phyloP scores from a whole-genome alignment of 176 grass and related monocot species.

The Oryza rufipogon region DNA sequence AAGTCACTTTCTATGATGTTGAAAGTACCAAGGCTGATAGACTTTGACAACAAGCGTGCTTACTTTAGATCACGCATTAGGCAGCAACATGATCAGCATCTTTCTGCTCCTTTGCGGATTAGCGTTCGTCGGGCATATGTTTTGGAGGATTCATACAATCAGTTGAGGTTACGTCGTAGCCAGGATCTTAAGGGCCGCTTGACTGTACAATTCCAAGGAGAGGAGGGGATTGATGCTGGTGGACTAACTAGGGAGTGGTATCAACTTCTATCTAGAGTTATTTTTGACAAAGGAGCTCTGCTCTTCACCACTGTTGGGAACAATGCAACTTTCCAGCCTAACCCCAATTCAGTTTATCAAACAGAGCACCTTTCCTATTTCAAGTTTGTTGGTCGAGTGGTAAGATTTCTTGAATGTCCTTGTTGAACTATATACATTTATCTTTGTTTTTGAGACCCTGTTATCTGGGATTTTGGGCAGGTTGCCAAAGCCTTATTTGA shows the following conservation, averaged over 20 bases:
- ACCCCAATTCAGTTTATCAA: conserved; percentile 85
- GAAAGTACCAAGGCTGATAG: conserved; percentile 81
- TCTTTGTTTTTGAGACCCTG: conserved; percentile 14
- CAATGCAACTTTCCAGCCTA: conserved; percentile 83
- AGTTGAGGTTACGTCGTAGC: conserved; percentile 66
- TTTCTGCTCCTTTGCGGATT: conserved; percentile 69
- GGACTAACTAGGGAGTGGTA: conserved; percentile 90
- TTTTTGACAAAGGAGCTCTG: conserved; percentile 89
- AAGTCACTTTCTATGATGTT: conserved; percentile 92
- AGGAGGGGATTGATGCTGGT: conserved; percentile 91
- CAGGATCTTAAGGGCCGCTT: conserved; percentile 81
- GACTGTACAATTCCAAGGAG: conserved; percentile 87
- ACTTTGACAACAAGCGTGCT: conserved; percentile 89
- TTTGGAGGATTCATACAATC: conserved; percentile 90
- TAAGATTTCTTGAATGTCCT: conserved; percentile 38
- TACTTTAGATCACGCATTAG: conserved; percentile 78
- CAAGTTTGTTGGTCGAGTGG: conserved; percentile 92
- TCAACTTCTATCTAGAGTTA: conserved; percentile 84
- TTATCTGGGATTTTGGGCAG: conserved; percentile 39
- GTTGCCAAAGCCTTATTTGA: conserved; percentile 92
- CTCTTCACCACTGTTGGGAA: conserved; percentile 90
- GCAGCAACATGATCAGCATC: conserved; percentile 72
- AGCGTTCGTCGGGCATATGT: conserved; percentile 79
- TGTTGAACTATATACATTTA: background rate
- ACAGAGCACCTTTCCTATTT: conserved; percentile 94